phyloP scores from a whole-genome alignment of 805 yeast species.

The Candida ortonii region DNA sequence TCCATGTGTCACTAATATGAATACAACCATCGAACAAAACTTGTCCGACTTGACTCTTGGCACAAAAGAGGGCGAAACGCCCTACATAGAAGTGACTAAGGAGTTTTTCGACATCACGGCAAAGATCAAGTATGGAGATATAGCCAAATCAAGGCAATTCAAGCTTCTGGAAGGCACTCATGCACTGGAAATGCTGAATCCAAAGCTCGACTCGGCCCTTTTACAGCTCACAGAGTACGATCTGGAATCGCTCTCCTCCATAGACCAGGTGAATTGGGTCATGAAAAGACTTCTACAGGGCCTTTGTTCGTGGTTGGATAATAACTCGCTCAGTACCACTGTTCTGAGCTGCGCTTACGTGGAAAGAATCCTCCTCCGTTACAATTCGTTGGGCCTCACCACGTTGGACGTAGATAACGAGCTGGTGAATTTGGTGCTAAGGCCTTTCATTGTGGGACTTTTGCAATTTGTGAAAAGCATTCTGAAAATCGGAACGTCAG shows the following conservation, averaged over 20 bases:
- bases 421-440: constrained; percentile 50
- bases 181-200: constrained; percentile 75
- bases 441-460: constrained; percentile 50
- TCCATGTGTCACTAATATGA: too few relatives aligned
- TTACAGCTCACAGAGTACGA: constrained; percentile 48
- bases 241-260: constrained; percentile 34
- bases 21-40: constrained; percentile 5
- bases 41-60: constrained; percentile 7
- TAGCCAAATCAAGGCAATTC: constrained; percentile 59
- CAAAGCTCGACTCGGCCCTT: constrained; percentile 73
- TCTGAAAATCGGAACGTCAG: constrained; percentile 45
- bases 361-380: constrained; percentile 18
- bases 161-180: constrained; percentile 80
- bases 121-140: constrained; percentile 42
- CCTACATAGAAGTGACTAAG: constrained; percentile 56
- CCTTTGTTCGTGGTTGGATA: constrained; percentile 71
- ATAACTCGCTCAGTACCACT: constrained; percentile 72
- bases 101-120: constrained; percentile 40
- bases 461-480: constrained; percentile 51
- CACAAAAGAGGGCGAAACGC: constrained; percentile 2
- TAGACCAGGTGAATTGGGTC: constrained; percentile 44
- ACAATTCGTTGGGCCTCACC: constrained; percentile 11
- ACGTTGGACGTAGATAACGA: constrained; percentile 19
- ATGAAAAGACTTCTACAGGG: constrained; percentile 52
- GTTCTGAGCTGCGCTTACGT: constrained; percentile 73